Evolutionary conservation across 2,329 filamentous ascomycete genomes (phyloP).

Genomic region (Diaporthe helianthi): DNA sequence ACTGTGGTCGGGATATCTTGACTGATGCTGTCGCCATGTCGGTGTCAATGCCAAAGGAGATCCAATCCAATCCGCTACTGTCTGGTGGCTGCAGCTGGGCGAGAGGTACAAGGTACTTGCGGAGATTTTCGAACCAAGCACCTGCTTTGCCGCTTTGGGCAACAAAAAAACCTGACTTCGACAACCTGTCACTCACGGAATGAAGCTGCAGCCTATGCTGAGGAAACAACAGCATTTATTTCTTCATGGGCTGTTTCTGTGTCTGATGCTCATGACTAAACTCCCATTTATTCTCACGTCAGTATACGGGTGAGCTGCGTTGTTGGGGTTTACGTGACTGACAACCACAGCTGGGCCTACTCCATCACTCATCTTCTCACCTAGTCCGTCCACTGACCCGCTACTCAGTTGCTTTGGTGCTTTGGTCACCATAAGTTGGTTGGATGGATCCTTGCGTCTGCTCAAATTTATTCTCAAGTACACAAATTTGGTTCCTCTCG

Average conservation of each 20-base stretch:
- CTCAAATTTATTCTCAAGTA: neutral
- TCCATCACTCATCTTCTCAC: neutral
- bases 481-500: neutral
- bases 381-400: neutral
- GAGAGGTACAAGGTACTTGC: slow-evolving; percentile 24
- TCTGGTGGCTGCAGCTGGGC: slow-evolving; percentile 21
- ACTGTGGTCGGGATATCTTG: slow-evolving; percentile 24
- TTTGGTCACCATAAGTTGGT: neutral
- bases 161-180: slow-evolving; percentile 28
- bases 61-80: slow-evolving; percentile 24
- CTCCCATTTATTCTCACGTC: neutral
- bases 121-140: slow-evolving; percentile 23
- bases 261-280: neutral
- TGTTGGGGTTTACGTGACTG: neutral
- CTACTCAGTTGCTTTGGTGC: neutral
- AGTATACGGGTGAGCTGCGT: neutral
- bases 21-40: slow-evolving; percentile 29
- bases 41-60: slow-evolving; percentile 28
- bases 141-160: slow-evolving; percentile 29
- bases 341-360: neutral
- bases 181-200: slow-evolving; percentile 10
- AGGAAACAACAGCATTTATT: neutral
- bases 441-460: neutral
- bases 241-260: neutral
- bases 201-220: slow-evolving; percentile 10